Conservation (phyloP, 2,329 filamentous ascomycete species). For the Pyricularia pennisetigena region DNA sequence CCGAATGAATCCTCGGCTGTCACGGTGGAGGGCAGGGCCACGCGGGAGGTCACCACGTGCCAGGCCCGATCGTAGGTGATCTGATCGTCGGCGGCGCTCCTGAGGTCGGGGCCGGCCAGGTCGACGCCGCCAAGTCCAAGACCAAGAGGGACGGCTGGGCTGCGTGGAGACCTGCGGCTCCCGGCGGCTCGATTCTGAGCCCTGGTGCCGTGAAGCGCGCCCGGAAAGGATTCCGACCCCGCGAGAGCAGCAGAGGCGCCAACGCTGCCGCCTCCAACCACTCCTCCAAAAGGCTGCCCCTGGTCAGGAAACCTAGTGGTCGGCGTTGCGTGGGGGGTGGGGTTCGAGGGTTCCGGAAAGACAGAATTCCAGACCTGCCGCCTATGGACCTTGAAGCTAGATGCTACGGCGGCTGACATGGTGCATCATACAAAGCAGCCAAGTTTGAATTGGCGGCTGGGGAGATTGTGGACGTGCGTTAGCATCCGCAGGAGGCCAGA, state of each 20-base stretch:
- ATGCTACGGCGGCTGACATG: conserved; percentile 25
- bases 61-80: conserved; percentile 51
- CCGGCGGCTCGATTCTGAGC: neutral
- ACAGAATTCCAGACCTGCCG: conserved; percentile 44
- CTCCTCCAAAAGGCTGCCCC: conserved; percentile 36
- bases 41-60: conserved; percentile 48
- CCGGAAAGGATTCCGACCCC: neutral
- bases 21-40: conserved; percentile 46
- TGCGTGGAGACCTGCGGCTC: neutral
- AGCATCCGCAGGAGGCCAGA: neutral
- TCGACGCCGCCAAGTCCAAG: neutral
- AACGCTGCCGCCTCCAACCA: conserved; percentile 10
- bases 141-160: neutral
- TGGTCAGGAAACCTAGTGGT: conserved; percentile 26
- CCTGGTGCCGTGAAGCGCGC: neutral
- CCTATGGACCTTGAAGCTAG: conserved; percentile 35
- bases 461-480: neutral
- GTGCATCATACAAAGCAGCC: neutral
- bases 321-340: conserved; percentile 32
- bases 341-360: conserved; percentile 41
- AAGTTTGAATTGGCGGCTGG: neutral
- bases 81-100: conserved; percentile 33
- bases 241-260: neutral
- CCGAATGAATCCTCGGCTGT: conserved; percentile 45
- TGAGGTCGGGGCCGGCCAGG: neutral